These are phyloP conservation scores for Aspergillus haitiensis DNA, from an alignment of 495 filamentous ascomycete genomes.

Conservation along the genomic window DNA sequence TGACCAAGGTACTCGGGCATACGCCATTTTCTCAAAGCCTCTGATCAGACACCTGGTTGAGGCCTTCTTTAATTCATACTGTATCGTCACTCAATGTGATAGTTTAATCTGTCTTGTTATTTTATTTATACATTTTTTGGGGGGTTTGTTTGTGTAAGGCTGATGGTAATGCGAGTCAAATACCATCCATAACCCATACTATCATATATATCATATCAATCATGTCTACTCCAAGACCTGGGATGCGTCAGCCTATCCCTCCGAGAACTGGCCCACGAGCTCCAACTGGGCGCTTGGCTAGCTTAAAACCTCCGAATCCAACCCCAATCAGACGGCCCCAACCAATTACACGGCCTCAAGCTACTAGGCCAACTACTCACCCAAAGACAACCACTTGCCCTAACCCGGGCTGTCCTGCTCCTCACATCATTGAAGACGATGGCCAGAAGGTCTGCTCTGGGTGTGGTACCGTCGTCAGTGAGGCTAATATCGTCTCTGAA, in stretches of 20 bases:
- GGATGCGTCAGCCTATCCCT: constrained; percentile 37
- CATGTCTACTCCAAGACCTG: constrained; percentile 37
- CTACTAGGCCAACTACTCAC: constrained; percentile 40
- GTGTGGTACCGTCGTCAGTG: constrained; percentile 79
- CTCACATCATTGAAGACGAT: constrained; percentile 54
- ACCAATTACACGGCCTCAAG: constrained; percentile 35
- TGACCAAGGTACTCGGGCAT: too few relatives aligned
- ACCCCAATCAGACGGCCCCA: constrained; percentile 44
- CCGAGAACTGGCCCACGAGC: constrained; percentile 33
- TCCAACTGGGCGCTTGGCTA: constrained; percentile 45
- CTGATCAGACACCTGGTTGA: not conserved
- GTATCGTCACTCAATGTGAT: not conserved
- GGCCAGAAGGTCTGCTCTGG: constrained; percentile 66
- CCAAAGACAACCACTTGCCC: constrained; percentile 47
- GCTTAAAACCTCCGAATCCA: constrained; percentile 36
- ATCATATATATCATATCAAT: constrained; percentile 12
- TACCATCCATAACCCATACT: not conserved
- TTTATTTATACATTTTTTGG: not conserved
- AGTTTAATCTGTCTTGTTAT: not conserved
- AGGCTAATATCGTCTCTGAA: constrained; percentile 86
- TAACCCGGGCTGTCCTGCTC: constrained; percentile 50
- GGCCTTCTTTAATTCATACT: not conserved
- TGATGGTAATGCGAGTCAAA: too few relatives aligned
- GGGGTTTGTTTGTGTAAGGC: not conserved
- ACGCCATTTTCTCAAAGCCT: not conserved